Percentiles rank a stretch among this genome's conserved stretches.
Conservation (phyloP, 192 early-diverging fungal genomes). For the Entomortierella parvispora region DNA sequence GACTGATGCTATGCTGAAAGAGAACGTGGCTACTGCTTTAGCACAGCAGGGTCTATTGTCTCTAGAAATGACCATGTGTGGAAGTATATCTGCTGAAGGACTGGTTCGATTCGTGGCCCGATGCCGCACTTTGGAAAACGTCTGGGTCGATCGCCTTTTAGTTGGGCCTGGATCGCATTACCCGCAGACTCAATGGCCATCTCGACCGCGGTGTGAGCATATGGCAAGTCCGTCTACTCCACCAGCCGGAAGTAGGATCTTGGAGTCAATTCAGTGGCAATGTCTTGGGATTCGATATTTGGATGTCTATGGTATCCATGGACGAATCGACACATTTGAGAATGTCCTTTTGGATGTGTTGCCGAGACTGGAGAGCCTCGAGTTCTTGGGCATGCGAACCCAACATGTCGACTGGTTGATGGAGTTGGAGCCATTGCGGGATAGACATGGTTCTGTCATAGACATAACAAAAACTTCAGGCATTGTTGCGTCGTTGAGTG, state of each 20-base stretch:
- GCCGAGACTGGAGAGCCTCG: constrained; percentile 5
- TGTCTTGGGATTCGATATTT: constrained; percentile 17
- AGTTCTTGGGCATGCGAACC: constrained; percentile 15
- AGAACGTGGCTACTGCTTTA: background rate
- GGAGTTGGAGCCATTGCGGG: constrained; percentile 12
- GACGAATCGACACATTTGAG: constrained; percentile 4
- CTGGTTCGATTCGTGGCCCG: constrained; percentile 12
- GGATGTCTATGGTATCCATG: constrained; percentile 13
- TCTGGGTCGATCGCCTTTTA: constrained; percentile 3
- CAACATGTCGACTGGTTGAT: constrained; percentile 17
- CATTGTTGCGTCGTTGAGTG: background rate
- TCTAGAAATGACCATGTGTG: constrained; percentile 6
- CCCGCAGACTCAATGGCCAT: background rate
- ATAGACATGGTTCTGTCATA: background rate
- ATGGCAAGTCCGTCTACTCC: background rate
- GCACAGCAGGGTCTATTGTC: constrained; percentile 1
- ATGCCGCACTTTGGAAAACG: constrained; percentile 13
- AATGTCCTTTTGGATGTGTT: constrained; percentile 18
- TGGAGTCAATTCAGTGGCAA: constrained; percentile 15
- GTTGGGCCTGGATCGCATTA: background rate
- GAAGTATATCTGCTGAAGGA: background rate
- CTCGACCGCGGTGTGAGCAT: too few species aligned
- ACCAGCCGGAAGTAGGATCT: background rate
- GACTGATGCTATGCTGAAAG: background rate
- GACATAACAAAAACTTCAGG: background rate